Base-by-base conservation (phyloP, 257 asterid genomes). In the Haberlea rhodopensis region DNA sequence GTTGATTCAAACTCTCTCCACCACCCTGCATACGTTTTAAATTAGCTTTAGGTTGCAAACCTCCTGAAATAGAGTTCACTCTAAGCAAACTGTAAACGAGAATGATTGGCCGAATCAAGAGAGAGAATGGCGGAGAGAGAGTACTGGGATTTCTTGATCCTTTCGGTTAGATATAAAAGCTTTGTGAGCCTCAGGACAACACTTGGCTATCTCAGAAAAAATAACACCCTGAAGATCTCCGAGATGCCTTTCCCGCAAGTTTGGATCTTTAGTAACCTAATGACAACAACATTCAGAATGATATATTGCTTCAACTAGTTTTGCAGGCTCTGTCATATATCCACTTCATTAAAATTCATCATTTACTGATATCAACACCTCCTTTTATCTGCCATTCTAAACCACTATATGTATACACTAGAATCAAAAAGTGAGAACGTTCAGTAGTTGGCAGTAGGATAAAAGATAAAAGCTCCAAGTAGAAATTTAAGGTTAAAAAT, bases 1-100 rank as follows among this genome's bases (percentile, higher is more conserved):
- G 86, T 71, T 92, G 97, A 73, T 81, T 85, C 5, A 78, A 73
- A 75, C 98, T 92, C 87, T 92, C 97, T 51, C 98, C 98, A 61
- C 98, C 97, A 63, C 98, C 96, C 98, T 91, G 84, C 73, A 81
- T 43, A 65, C 51, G 56, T 56, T 31, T 61, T 27, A 55, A 57
- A 64, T 54, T 62, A 46, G 70, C 24, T 5, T 21, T 13, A 63
- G 24, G 3, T 34, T 56, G 24, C 5, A 24, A 57, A 70, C 43
- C 9, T 22, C 10, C 40, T 4, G 21, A 29, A n/a, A n/a, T n/a
- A n/a, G n/a, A n/a, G n/a, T n/a, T n/a, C n/a, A n/a, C n/a, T n/a
- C n/a, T n/a, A n/a, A n/a, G n/a, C n/a, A n/a, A n/a, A n/a, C n/a
- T n/a, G n/a, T n/a, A n/a, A n/a, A n/a, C n/a, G n/a, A n/a, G n/a